These are phyloP conservation scores for Phtheirospermum japonicum DNA, from an alignment of 257 asterid genomes.

Conservation along the genomic window DNA sequence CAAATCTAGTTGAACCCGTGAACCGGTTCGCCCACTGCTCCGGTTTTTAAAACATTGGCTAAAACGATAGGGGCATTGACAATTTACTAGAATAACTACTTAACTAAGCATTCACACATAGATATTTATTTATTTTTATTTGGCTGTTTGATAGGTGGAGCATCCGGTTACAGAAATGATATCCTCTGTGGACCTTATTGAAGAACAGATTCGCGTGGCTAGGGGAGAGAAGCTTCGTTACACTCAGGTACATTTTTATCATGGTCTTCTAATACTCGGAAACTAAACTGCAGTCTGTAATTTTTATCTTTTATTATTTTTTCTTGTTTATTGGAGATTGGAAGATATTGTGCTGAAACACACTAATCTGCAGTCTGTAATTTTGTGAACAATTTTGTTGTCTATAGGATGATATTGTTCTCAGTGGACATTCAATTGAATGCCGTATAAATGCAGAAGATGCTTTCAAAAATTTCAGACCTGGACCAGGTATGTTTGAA, in stretches of 20 bases:
- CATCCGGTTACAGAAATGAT: constrained; percentile 99
- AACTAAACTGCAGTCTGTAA: constrained; percentile 10
- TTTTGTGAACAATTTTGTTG: constrained; percentile 18
- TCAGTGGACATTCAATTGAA: constrained; percentile 93
- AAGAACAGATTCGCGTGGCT: constrained; percentile 96
- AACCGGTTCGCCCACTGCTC: too few species aligned
- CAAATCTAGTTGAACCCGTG: too few species aligned
- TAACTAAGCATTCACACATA: constrained; percentile 8
- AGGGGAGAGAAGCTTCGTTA: constrained; percentile 85
- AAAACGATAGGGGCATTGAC: constrained; percentile 23
- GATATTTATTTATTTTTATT: not conserved
- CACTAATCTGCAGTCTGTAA: constrained; percentile 1
- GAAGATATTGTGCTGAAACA: not conserved
- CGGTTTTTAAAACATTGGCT: too few species aligned
- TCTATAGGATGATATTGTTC: constrained; percentile 81
- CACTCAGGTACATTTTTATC: constrained; percentile 53
- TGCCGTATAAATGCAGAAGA: constrained; percentile 99
- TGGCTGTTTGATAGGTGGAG: constrained; percentile 63
- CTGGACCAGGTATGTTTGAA: constrained; percentile 79
- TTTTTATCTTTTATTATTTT: too few species aligned
- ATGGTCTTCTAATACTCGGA: constrained; percentile 11
- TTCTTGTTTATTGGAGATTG: too few species aligned
- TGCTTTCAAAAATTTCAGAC: constrained; percentile 98
- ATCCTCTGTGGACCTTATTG: constrained; percentile 94
- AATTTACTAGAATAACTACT: constrained; percentile 20